Evolutionary conservation across 305 asterid species (phyloP), one percentile per base, ranked within the genome.

Genomic region (Fraxinus paxiana): DNA sequence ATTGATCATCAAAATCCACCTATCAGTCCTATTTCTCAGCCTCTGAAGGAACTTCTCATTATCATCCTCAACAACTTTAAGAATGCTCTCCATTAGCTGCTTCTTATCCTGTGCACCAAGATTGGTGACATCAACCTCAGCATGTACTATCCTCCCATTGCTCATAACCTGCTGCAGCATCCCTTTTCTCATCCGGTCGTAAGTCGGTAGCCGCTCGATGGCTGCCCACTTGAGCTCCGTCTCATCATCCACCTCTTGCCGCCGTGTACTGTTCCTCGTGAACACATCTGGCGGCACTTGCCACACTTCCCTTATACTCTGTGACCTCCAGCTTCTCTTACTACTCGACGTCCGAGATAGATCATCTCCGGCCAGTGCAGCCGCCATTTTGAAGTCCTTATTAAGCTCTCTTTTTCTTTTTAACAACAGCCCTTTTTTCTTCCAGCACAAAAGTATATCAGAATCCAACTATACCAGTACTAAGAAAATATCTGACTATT

Each of bases 201-300:
- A 91, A 69, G 98, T 93, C 41, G 96, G 94, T 51, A 93, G 87
- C 78, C 94, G 88, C 87, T 93, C 97, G 22, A 92, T 90, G 9
- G 98, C 97, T 9, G 98, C 98, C 97, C 96, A 90, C 46, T 78
- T 82, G 7, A 92, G 93, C 90, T 91, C 95, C 82, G 91, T 90
- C 82, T 93, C 98, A 46, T 94, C 98, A 43, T 92, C 94, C 81
- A 33, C 85, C 84, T 31, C 88, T 82, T 85, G 82, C 87, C 90
- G 88, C 85, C 91, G 83, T 71, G 91, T 88, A 77, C 93, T 90
- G 82, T 83, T 89, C 86, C 92, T 63, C 22, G 74, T 15, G 84
- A 93, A 90, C 22, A 90, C 91, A 80, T 90, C 94, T 48, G 89
- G 82, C 37, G 82, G 92, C 54, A 91, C 94, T 56, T 90, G 91